Conservation (phyloP, 495 filamentous ascomycete species). For the Astrothelium macrocarpum region DNA sequence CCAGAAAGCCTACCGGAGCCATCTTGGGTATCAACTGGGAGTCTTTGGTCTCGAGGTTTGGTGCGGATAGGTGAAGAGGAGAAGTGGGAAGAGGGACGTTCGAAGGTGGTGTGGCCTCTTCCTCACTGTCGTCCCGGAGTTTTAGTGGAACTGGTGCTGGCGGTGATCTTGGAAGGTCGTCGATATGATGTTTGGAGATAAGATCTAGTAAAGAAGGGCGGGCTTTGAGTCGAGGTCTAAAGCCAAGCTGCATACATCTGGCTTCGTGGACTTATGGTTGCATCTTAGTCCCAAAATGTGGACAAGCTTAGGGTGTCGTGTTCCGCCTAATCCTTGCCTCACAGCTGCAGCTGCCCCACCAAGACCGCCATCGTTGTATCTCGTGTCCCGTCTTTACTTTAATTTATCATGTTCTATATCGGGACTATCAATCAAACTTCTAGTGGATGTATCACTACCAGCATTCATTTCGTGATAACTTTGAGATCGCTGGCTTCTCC, state of each 20-base stretch:
- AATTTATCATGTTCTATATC: too few species aligned
- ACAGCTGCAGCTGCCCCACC: neutral
- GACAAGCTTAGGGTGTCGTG: neutral
- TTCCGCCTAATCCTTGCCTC: neutral
- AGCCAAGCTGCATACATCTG: conserved; percentile 39
- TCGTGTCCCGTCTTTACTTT: too few species aligned
- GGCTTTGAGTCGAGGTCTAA: conserved; percentile 54
- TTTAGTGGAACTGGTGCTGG: conserved; percentile 9
- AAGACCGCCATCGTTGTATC: neutral
- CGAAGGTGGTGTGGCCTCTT: conserved; percentile 15
- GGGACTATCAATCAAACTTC: too few species aligned
- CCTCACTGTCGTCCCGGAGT: conserved; percentile 10
- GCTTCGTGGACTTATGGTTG: conserved; percentile 4
- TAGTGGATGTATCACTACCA: too few species aligned
- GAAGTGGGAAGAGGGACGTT: conserved; percentile 23
- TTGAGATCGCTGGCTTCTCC: conserved; percentile 41
- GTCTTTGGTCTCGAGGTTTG: neutral
- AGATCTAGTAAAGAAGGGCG: conserved; percentile 67
- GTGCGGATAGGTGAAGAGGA: conserved; percentile 9
- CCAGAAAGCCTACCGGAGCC: conserved; percentile 24
- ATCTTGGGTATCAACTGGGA: conserved; percentile 13
- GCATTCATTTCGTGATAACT: neutral
- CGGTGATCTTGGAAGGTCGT: conserved; percentile 19
- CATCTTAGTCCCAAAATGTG: neutral
- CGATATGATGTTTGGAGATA: conserved; percentile 41